Evolutionary conservation across 352 stramenopile genomes (phyloP).

Genomic region (Globisporangium heterothallicum): DNA sequence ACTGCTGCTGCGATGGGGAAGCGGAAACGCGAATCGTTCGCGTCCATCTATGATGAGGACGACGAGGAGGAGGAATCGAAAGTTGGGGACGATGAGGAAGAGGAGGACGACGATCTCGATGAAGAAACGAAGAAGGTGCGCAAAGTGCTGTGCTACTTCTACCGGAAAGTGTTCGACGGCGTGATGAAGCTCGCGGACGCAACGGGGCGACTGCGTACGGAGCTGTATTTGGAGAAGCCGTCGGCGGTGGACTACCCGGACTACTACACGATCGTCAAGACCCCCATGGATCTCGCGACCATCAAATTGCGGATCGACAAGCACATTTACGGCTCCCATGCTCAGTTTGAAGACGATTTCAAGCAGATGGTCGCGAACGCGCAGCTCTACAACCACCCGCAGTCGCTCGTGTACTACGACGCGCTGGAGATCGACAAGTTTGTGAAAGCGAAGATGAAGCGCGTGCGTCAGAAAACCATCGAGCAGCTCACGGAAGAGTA

Average conservation of each 20-base stretch:
- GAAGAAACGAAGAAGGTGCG: constrained; percentile 43
- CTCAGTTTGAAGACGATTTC: constrained; percentile 74
- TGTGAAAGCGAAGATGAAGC: constrained; percentile 75
- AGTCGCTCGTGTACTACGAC: constrained; percentile 81
- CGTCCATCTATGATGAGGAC: not conserved
- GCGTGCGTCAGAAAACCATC: constrained; percentile 49
- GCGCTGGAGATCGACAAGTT: constrained; percentile 84
- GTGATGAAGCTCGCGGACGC: constrained; percentile 73
- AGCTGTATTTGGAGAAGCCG: constrained; percentile 77
- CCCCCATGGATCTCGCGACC: constrained; percentile 84
- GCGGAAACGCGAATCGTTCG: constrained; percentile 19
- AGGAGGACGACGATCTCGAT: constrained; percentile 34
- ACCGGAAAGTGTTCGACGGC: constrained; percentile 81
- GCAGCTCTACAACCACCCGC: constrained; percentile 80
- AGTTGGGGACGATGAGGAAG: constrained; percentile 14
- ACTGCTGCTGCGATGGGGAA: constrained; percentile 24
- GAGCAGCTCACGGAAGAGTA: constrained; percentile 59
- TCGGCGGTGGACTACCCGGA: constrained; percentile 81
- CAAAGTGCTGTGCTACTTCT: constrained; percentile 76
- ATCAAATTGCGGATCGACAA: constrained; percentile 79
- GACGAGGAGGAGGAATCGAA: constrained; percentile 12
- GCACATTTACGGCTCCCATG: constrained; percentile 58
- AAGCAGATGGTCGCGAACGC: constrained; percentile 85
- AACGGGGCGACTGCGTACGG: constrained; percentile 55
- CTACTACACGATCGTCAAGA: constrained; percentile 86